Evolutionary conservation across 1,139 yeast genomes (phyloP).

Genomic region (Sugiyamaella castrensis): DNA sequence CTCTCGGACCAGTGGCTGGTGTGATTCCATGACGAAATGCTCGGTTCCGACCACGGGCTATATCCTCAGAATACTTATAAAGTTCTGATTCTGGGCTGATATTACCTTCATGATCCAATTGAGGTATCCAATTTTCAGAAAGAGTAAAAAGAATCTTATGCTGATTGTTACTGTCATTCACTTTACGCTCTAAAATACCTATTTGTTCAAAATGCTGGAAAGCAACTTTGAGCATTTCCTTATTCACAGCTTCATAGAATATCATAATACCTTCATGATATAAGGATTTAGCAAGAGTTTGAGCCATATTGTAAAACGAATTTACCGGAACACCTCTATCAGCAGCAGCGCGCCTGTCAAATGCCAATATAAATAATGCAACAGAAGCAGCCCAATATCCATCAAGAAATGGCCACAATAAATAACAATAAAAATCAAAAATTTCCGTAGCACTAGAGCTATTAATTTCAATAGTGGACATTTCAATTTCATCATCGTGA

Average conservation of each 20-base stretch:
- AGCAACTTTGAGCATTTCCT: constrained; percentile 42
- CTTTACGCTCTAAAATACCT: constrained; percentile 35
- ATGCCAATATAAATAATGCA: constrained; percentile 38
- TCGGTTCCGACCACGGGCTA: constrained; percentile 33
- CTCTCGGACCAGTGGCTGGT: constrained; percentile 24
- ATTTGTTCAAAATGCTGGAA: constrained; percentile 35
- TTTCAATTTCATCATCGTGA: constrained; percentile 27
- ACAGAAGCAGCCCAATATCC: constrained; percentile 44
- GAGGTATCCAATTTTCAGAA: constrained; percentile 26
- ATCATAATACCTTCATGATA: constrained; percentile 43
- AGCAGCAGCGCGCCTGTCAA: background rate
- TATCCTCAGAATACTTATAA: constrained; percentile 32
- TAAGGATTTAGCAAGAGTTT: constrained; percentile 42
- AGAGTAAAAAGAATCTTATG: constrained; percentile 19
- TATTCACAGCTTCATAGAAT: constrained; percentile 44
- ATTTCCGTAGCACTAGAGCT: constrained; percentile 32
- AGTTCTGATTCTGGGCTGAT: constrained; percentile 30
- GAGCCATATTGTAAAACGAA: constrained; percentile 37
- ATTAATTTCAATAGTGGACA: constrained; percentile 34
- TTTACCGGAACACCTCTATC: constrained; percentile 23
- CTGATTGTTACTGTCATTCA: constrained; percentile 9
- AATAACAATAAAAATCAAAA: constrained; percentile 43
- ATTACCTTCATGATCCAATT: constrained; percentile 19
- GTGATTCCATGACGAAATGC: constrained; percentile 27
- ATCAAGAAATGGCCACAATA: constrained; percentile 46